Conservation (phyloP, 257 asterid species). For the Parsonsia alboflavescens region DNA sequence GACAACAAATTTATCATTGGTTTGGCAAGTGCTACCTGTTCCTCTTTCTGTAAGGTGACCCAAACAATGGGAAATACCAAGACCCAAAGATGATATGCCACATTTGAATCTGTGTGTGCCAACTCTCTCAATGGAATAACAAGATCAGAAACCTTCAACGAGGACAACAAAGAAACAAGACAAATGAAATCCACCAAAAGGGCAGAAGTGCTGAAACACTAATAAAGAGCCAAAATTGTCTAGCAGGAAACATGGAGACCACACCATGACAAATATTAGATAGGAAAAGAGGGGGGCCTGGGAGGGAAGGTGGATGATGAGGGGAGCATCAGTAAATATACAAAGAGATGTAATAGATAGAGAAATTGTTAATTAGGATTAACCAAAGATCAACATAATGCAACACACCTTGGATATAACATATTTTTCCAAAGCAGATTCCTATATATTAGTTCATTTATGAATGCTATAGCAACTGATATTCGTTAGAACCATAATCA, state of each 20-base stretch:
- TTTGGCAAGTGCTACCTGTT: constrained; percentile 93
- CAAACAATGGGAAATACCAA: constrained; percentile 98
- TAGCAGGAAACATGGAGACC: not conserved
- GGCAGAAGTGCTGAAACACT: not conserved
- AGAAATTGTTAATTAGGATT: not conserved
- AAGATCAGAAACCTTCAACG: constrained; percentile 73
- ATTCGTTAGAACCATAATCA: not conserved
- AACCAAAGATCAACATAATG: not conserved
- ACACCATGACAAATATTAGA: not conserved
- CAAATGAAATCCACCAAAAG: not conserved
- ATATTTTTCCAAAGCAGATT: not conserved
- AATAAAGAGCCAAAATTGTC: not conserved
- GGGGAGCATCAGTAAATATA: not conserved
- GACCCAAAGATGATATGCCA: constrained; percentile 96
- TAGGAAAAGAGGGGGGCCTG: not conserved
- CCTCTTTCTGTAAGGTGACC: constrained; percentile 97
- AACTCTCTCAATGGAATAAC: constrained; percentile 90
- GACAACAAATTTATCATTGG: constrained; percentile 93
- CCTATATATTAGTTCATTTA: not conserved
- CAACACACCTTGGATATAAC: not conserved
- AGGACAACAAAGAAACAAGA: not conserved
- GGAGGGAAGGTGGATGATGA: not conserved
- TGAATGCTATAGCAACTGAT: not conserved
- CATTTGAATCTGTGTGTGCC: constrained; percentile 92
- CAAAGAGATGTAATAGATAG: not conserved